Evolutionary conservation across 2,329 filamentous ascomycete genomes (phyloP).

Genomic region (Verticillium dahliae): DNA sequence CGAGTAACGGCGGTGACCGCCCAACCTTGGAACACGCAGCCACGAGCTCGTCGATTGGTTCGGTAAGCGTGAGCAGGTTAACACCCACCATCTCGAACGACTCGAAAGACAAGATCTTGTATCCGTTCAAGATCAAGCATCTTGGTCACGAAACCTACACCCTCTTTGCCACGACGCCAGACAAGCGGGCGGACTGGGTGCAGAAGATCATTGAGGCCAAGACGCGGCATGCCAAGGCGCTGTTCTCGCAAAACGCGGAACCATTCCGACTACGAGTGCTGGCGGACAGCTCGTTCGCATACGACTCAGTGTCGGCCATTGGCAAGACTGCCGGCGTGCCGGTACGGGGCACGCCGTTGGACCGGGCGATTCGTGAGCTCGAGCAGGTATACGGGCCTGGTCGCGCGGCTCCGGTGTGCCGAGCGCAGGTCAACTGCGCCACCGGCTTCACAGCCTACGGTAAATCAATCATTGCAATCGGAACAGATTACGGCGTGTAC

Average conservation of each 20-base stretch:
- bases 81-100: constrained; percentile 49
- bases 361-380: constrained; percentile 83
- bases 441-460: constrained; percentile 82
- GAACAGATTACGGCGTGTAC: constrained; percentile 91
- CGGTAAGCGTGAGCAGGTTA: constrained; percentile 32
- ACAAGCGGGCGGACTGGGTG: constrained; percentile 82
- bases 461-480: constrained; percentile 84
- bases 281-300: constrained; percentile 85
- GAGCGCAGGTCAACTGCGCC: constrained; percentile 85
- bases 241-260: constrained; percentile 90
- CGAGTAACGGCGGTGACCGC: constrained; percentile 42
- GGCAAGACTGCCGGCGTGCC: constrained; percentile 61
- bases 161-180: constrained; percentile 71
- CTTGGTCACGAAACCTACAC: constrained; percentile 91
- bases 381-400: constrained; percentile 69
- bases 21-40: constrained; percentile 61
- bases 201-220: constrained; percentile 92
- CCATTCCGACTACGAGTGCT: constrained; percentile 89
- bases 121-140: constrained; percentile 93
- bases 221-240: constrained; percentile 80
- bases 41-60: constrained; percentile 60
- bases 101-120: constrained; percentile 76
- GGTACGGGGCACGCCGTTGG: constrained; percentile 85
- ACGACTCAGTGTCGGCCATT: constrained; percentile 56
- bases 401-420: constrained; percentile 70